Evolutionary conservation across 495 filamentous ascomycete genomes (phyloP), one percentile per base, ranked within the genome.

Genomic region (Poronia punctata): DNA sequence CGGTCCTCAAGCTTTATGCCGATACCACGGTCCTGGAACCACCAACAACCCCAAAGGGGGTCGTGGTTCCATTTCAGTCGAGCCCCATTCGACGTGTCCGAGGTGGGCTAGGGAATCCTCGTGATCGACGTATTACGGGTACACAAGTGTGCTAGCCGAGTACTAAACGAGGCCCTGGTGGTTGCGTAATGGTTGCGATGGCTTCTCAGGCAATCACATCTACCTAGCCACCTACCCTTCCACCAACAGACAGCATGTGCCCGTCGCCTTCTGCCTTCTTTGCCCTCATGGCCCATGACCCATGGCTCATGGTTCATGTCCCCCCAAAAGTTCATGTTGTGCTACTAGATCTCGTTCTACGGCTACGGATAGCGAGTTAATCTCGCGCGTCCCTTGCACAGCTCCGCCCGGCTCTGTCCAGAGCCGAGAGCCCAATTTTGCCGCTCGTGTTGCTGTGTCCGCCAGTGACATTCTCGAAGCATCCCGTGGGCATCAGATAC

Each of bases 11-110:
- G 32, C 35, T 42, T 46, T 40, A 40, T 43, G 52, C 55, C 55
- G 39, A 45, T 49, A 39, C 55, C 55, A 58, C 43, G 55, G 55
- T 26, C 43, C 38, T 46, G 55, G 55, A 49, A 58, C 47, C 8
- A 12, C 28, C 25, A 12, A 14, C 31, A 36, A 41, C 45, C 43
- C 40, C 48, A 40, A 34, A 43, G 22, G 14, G 40, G 35, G 40
- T 54, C 37, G 40, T 40, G 37, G 48, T 48, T 34, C 43, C 38
- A 3, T 4, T 4, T 29, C 26, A 4, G 10, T 5, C 24, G n/a
- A 27, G 7, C 24, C 7, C 24, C 7, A 27, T 7, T n/a, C 7
- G n/a, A n/a, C 9, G 23, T 18, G 27, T 27, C 22, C 35, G 35
- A 24, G 25, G 35, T 38, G 35, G 1, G 14, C 35, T 9, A 25